Percentiles rank a stretch among this genome's conserved stretches.
Conservation (phyloP, 169 alveolate genomes). For the Plasmodium sp. region DNA sequence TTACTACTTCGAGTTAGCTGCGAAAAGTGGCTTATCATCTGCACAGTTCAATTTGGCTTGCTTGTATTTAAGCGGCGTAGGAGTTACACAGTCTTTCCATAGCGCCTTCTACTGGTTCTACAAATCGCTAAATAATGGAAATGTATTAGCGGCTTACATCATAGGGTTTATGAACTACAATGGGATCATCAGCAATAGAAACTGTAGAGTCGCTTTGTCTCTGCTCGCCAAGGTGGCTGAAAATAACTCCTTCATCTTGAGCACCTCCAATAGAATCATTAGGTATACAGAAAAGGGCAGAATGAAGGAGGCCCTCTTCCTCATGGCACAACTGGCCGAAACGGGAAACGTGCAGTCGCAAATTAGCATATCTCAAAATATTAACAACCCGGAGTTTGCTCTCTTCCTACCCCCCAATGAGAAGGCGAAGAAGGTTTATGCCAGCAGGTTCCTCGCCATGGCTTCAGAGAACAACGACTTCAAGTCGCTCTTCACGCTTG, state of each 20-base stretch:
- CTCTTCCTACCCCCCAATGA: constrained; percentile 47
- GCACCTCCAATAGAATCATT: constrained; percentile 53
- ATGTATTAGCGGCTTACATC: constrained; percentile 42
- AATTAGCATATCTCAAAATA: constrained; percentile 17
- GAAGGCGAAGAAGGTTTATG: constrained; percentile 48
- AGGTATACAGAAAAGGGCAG: constrained; percentile 68
- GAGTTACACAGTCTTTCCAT: constrained; percentile 39
- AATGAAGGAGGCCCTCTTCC: constrained; percentile 45
- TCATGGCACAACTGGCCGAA: constrained; percentile 68
- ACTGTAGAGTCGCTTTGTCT: constrained; percentile 62
- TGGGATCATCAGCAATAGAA: constrained; percentile 39
- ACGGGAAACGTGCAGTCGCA: constrained; percentile 64
- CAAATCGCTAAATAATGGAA: constrained; percentile 59
- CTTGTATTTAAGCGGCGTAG: constrained; percentile 64
- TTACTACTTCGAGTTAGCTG: constrained; percentile 65
- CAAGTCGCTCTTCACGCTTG: constrained; percentile 37
- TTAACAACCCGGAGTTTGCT: background rate
- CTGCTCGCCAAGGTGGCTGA: constrained; percentile 60
- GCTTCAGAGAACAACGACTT: constrained; percentile 55
- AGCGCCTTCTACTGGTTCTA: constrained; percentile 65
- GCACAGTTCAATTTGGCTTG: constrained; percentile 69
- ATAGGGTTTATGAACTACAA: constrained; percentile 64
- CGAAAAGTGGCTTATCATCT: constrained; percentile 37
- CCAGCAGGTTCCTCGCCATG: constrained; percentile 69
- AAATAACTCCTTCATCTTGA: constrained; percentile 27